phyloP scores from a whole-genome alignment of 1,284 basidiomycete genomes.

The Tranzscheliella williamsii region DNA sequence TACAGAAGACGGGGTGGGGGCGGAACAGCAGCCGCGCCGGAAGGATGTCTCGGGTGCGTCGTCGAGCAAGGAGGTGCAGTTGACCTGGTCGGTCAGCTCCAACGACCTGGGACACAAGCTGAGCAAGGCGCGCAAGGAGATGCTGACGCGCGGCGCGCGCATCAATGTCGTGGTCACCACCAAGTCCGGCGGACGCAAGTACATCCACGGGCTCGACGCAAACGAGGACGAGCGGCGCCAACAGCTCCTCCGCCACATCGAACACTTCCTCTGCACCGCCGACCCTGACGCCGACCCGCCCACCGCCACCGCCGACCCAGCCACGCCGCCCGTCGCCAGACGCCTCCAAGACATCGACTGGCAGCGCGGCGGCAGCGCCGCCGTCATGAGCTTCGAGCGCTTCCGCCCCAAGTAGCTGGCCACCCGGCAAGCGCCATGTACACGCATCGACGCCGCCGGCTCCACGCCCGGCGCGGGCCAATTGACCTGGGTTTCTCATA shows the following conservation, averaged over 20 bases:
- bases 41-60: too few relatives aligned
- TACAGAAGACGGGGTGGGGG: too few relatives aligned
- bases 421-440: too few relatives aligned
- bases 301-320: neutral
- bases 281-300: neutral
- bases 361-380: slow-evolving; percentile 22
- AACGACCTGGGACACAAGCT: slow-evolving; percentile 54
- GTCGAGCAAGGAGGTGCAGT: slow-evolving; percentile 39
- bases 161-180: slow-evolving; percentile 36
- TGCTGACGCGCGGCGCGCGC: slow-evolving; percentile 17
- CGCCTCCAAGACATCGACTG: slow-evolving; percentile 25
- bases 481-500: too few relatives aligned
- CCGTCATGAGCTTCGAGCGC: slow-evolving; percentile 26
- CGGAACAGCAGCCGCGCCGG: too few relatives aligned
- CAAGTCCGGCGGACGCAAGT: slow-evolving; percentile 12
- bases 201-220: slow-evolving; percentile 18
- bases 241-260: slow-evolving; percentile 6
- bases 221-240: slow-evolving; percentile 11
- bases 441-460: too few relatives aligned
- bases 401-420: too few relatives aligned
- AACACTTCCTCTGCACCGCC: slow-evolving; percentile 8
- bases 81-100: slow-evolving; percentile 44
- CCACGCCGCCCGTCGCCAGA: slow-evolving; percentile 5
- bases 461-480: too few relatives aligned
- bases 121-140: slow-evolving; percentile 28